phyloP scores from a whole-genome alignment of 2,329 filamentous ascomycete genomes.

The Colletotrichum phormii region DNA sequence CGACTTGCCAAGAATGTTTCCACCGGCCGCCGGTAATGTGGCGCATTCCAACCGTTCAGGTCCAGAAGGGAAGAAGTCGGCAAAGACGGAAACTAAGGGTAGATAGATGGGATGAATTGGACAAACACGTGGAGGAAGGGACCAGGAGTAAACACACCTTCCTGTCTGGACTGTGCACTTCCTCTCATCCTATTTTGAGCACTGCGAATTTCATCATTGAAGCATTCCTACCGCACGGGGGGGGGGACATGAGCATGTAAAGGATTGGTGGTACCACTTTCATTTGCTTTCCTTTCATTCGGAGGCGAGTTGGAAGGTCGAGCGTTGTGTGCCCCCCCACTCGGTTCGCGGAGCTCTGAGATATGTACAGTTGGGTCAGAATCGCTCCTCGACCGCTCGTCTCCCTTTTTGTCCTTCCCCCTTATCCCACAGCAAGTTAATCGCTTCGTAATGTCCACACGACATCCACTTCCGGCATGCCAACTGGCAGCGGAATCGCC shows the following conservation, averaged over 20 bases:
- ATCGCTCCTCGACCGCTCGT: constrained; percentile 17
- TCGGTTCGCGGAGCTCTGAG: constrained; percentile 20
- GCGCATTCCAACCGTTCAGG: constrained; percentile 26
- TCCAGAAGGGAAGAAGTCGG: not conserved
- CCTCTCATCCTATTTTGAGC: not conserved
- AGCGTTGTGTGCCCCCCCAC: constrained; percentile 12
- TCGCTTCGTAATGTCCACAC: not conserved
- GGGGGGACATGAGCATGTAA: not conserved
- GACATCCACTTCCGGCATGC: constrained; percentile 3
- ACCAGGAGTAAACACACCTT: not conserved
- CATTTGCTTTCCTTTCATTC: constrained; percentile 29
- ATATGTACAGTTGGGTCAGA: constrained; percentile 33
- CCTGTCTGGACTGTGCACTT: not conserved
- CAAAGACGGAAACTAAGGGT: not conserved
- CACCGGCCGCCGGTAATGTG: constrained; percentile 13
- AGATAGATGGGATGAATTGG: not conserved
- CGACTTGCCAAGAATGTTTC: constrained; percentile 15
- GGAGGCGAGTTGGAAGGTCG: constrained; percentile 24
- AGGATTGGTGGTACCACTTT: constrained; percentile 22
- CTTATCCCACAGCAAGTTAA: not conserved
- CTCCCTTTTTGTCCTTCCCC: constrained; percentile 14
- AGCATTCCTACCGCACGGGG: constrained; percentile 5
- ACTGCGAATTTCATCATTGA: constrained; percentile 5
- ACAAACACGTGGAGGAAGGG: not conserved
- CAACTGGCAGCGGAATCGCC: not conserved